Conservation (phyloP, 805 yeast genomes). For the Yamadazyma sp. region DNA sequence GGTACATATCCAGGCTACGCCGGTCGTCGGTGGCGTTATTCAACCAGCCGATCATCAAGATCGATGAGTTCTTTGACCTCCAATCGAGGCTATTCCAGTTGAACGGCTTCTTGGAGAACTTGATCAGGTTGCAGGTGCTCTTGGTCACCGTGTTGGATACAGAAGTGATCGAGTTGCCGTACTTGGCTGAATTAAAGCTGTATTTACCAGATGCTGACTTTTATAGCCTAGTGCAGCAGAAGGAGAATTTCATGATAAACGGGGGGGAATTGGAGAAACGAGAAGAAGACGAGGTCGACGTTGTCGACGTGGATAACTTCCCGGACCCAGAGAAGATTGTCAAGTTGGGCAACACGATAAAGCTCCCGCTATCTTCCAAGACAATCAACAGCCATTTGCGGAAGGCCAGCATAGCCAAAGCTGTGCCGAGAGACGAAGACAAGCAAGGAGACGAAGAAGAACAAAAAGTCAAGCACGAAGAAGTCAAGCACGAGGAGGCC, state of each 20-base stretch:
- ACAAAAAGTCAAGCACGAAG: background rate
- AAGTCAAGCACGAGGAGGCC: background rate
- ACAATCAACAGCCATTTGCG: conserved; percentile 28
- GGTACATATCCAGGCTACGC: conserved; percentile 7
- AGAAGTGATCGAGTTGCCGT: conserved; percentile 20
- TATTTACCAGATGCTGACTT: conserved; percentile 26
- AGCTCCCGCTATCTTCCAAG: conserved; percentile 29
- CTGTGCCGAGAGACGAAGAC: background rate
- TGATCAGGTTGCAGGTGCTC: conserved; percentile 24
- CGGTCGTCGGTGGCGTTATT: conserved; percentile 16
- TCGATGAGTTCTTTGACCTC: conserved; percentile 27
- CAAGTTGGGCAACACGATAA: conserved; percentile 30
- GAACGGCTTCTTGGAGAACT: conserved; percentile 29
- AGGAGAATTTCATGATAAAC: conserved; percentile 29
- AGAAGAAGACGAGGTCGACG: conserved; percentile 7
- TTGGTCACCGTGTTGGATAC: conserved; percentile 21
- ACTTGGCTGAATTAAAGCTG: conserved; percentile 22
- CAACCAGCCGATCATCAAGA: conserved; percentile 28
- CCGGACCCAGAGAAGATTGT: conserved; percentile 24
- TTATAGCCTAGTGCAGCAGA: conserved; percentile 30
- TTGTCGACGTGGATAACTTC: conserved; percentile 13
- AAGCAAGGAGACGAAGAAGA: background rate
- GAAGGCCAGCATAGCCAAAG: conserved; percentile 15
- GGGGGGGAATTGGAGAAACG: conserved; percentile 19
- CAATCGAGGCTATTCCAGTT: conserved; percentile 27